Conservation (phyloP, 164 flowering plant species). For the Vitis rotundifolia region DNA sequence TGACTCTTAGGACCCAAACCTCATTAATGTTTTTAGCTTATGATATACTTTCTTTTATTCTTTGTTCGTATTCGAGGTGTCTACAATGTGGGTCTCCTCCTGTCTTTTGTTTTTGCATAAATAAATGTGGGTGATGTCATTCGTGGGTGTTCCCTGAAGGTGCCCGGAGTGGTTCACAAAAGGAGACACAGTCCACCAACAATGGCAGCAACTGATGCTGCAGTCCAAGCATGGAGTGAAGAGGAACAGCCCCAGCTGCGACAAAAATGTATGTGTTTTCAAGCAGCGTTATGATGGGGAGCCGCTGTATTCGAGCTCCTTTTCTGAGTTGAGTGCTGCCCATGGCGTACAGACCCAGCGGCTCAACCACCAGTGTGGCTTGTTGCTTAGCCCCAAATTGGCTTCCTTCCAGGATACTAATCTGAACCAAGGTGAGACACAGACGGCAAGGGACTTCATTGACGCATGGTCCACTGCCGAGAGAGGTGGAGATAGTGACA, state of each 20-base stretch:
- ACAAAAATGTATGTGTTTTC: constrained; percentile 12
- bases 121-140: neutral
- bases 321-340: constrained; percentile 9
- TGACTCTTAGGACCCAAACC: neutral
- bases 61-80: constrained; percentile 9
- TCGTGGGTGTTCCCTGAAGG: constrained; percentile 27
- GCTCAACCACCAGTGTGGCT: constrained; percentile 21
- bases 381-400: constrained; percentile 25
- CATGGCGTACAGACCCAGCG: constrained; percentile 13
- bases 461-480: constrained; percentile 61
- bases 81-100: constrained; percentile 2
- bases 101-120: constrained; percentile 7
- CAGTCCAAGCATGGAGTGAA: constrained; percentile 26
- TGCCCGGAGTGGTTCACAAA: constrained; percentile 51
- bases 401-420: constrained; percentile 2
- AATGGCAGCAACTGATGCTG: constrained; percentile 35
- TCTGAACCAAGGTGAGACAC: constrained; percentile 18
- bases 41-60: neutral
- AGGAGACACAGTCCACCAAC: constrained; percentile 34
- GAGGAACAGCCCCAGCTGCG: constrained; percentile 7
- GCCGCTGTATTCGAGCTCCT: constrained; percentile 26
- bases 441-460: constrained; percentile 51
- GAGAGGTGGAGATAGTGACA: constrained; percentile 16
- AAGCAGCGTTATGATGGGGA: constrained; percentile 22
- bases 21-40: neutral